These are phyloP conservation scores for Ceratocystis smalleyi DNA, from an alignment of 2,329 filamentous ascomycete species.

Conservation along the genomic window DNA sequence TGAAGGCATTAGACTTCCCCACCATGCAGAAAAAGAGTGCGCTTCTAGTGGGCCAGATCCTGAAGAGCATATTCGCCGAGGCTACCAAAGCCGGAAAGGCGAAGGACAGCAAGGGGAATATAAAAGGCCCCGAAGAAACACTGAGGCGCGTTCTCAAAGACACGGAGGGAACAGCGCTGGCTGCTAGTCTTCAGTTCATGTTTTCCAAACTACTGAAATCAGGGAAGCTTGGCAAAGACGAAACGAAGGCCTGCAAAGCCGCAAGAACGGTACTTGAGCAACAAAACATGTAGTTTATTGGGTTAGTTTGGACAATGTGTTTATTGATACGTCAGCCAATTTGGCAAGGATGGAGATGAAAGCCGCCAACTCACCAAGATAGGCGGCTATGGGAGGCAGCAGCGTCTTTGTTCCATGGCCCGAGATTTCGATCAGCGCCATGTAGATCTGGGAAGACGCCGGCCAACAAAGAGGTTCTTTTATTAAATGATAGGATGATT, in stretches of 20 bases:
- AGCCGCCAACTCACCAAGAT: no score
- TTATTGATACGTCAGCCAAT: constrained; percentile 9
- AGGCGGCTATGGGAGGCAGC: no score
- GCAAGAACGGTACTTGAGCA: constrained; percentile 27
- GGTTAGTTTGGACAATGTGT: not conserved
- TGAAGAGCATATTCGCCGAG: constrained; percentile 60
- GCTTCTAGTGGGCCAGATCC: constrained; percentile 63
- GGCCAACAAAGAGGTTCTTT: no score
- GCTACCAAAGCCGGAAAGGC: constrained; percentile 31
- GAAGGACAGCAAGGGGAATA: constrained; percentile 25
- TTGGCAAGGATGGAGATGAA: no score
- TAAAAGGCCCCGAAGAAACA: constrained; percentile 28
- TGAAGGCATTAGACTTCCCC: constrained; percentile 62
- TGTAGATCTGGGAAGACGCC: no score
- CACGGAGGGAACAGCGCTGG: constrained; percentile 50
- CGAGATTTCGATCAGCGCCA: no score
- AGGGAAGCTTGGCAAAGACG: constrained; percentile 27
- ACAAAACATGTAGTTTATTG: constrained; percentile 15
- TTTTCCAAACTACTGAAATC: constrained; percentile 59
- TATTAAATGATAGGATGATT: no score
- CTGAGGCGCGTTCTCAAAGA: constrained; percentile 53
- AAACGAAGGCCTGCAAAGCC: constrained; percentile 31
- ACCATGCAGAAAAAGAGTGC: constrained; percentile 62
- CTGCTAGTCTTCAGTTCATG: constrained; percentile 64
- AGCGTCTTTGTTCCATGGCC: no score